Evolutionary conservation across 78 protist species (phyloP).

Genomic region (Polysphondylium violaceum): DNA sequence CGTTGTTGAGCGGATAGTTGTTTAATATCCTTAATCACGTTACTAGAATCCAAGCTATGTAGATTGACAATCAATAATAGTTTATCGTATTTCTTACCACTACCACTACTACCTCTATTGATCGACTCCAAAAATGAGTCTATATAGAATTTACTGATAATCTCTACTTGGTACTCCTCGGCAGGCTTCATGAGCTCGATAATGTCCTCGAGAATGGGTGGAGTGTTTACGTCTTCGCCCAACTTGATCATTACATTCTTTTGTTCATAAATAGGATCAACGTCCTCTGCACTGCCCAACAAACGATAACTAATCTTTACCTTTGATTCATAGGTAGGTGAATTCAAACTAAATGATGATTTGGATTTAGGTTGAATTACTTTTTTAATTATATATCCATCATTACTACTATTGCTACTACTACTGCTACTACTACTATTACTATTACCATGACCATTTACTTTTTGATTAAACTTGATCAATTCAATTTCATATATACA

Average conservation of each 20-base stretch:
- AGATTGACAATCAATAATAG: not conserved
- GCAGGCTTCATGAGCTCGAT: not conserved
- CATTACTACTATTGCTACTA: slow-evolving; percentile 1
- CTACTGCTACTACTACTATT: not conserved
- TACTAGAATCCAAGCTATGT: not conserved
- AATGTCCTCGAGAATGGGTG: not conserved
- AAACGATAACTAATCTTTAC: not conserved
- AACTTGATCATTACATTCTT: not conserved
- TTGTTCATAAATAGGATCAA: not conserved
- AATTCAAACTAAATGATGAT: too few species aligned
- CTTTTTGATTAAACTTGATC: not conserved
- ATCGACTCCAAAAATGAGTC: not conserved
- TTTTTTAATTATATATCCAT: not conserved
- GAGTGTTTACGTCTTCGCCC: not conserved
- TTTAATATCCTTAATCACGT: too few species aligned
- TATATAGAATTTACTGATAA: not conserved
- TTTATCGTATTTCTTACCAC: not conserved
- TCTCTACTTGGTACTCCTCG: not conserved
- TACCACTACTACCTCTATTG: not conserved
- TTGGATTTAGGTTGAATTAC: not conserved
- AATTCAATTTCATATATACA: slow-evolving; percentile 34
- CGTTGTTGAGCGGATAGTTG: too few species aligned
- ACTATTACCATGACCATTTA: too few species aligned
- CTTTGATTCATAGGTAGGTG: slow-evolving; percentile 26
- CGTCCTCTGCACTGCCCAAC: not conserved